Evolutionary conservation across 805 yeast species (phyloP).

Genomic region (Suhomyces vadensis): DNA sequence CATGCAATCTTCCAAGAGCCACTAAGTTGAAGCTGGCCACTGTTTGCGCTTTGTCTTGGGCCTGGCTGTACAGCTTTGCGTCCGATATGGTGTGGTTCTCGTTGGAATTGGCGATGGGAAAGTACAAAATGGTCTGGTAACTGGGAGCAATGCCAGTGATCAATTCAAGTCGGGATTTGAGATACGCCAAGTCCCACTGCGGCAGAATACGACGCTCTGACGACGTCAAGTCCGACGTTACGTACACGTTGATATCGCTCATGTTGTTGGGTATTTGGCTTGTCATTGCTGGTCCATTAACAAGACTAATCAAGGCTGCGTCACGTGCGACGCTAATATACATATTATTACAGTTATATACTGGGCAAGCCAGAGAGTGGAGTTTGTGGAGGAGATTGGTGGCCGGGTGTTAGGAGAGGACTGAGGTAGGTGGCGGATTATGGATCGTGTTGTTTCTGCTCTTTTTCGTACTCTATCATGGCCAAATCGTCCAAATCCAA

Average conservation of each 20-base stretch:
- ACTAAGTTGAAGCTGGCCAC: slow-evolving; percentile 30
- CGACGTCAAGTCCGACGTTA: slow-evolving; percentile 66
- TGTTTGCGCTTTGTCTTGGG: slow-evolving; percentile 14
- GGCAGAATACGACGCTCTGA: slow-evolving; percentile 69
- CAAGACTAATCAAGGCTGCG: neutral
- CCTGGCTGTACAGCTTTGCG: slow-evolving; percentile 16
- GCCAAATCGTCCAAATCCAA: slow-evolving; percentile 57
- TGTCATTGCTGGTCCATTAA: neutral
- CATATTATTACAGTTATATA: too few relatives aligned
- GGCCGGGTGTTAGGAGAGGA: too few relatives aligned
- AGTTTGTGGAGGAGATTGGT: too few relatives aligned
- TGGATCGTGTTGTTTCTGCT: slow-evolving; percentile 4
- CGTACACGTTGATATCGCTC: slow-evolving; percentile 51
- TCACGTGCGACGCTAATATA: neutral
- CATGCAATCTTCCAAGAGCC: slow-evolving; percentile 53
- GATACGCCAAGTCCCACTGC: slow-evolving; percentile 56
- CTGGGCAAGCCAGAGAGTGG: too few relatives aligned
- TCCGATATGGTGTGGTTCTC: slow-evolving; percentile 30
- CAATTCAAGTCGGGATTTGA: slow-evolving; percentile 58
- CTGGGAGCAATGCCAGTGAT: slow-evolving; percentile 73
- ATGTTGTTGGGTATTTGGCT: too few relatives aligned
- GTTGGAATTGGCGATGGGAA: slow-evolving; percentile 39
- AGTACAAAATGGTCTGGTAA: slow-evolving; percentile 52
- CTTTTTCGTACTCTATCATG: slow-evolving; percentile 35
- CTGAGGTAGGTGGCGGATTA: too few relatives aligned